These are phyloP conservation scores for Escallonia rubra DNA, from an alignment of 129 eudicot genomes.

Conservation along the genomic window DNA sequence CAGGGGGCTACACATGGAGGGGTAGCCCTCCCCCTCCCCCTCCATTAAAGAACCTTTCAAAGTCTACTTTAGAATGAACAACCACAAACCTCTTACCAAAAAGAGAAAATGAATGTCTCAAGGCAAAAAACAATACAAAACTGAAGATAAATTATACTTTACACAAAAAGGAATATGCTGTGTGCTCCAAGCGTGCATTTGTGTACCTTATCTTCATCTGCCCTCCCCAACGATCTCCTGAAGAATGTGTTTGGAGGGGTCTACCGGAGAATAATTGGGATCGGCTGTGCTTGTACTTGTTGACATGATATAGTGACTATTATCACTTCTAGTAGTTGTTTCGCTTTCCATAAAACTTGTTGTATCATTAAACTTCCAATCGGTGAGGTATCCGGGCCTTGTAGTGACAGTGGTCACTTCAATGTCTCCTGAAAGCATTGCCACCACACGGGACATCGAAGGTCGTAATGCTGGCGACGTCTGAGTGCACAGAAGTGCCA, in stretches of 20 bases:
- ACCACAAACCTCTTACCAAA: too few relatives aligned
- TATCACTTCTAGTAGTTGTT: slow-evolving; percentile 14
- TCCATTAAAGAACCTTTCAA: too few relatives aligned
- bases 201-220: slow-evolving; percentile 15
- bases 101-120: too few relatives aligned
- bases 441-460: slow-evolving; percentile 64
- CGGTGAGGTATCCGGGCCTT: slow-evolving; percentile 62
- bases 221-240: slow-evolving; percentile 31
- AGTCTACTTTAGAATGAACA: too few relatives aligned
- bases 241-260: slow-evolving; percentile 17
- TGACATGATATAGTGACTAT: slow-evolving; percentile 3
- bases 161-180: too few relatives aligned
- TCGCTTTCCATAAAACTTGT: slow-evolving; percentile 29
- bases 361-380: slow-evolving; percentile 61
- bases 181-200: too few relatives aligned
- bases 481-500: slow-evolving; percentile 70
- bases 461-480: slow-evolving; percentile 60
- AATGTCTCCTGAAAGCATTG: slow-evolving; percentile 66
- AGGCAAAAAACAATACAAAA: too few relatives aligned
- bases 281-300: slow-evolving; percentile 20
- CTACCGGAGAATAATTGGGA: slow-evolving; percentile 23
- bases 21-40: too few relatives aligned
- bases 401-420: slow-evolving; percentile 44
- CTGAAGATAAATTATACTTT: too few relatives aligned
- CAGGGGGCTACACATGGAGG: too few relatives aligned